Evolutionary conservation across 2,329 filamentous ascomycete genomes (phyloP).

Genomic region (Huntiella omanensis): DNA sequence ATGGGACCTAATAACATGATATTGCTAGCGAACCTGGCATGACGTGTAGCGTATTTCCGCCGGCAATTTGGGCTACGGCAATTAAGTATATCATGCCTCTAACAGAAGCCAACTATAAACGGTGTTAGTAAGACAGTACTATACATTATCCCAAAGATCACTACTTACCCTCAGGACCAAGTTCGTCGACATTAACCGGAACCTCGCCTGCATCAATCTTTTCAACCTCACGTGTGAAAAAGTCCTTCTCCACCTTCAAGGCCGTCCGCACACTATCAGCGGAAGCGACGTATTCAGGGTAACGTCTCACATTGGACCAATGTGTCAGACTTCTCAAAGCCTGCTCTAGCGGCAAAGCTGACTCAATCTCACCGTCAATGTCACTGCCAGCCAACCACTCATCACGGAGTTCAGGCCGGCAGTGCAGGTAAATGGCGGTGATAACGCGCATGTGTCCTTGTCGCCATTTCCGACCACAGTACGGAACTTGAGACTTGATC

Average conservation of each 20-base stretch:
- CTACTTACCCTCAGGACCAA: conserved; percentile 1
- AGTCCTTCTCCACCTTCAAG: conserved; percentile 38
- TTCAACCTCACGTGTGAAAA: conserved; percentile 61
- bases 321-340: conserved; percentile 75
- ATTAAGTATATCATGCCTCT: neutral
- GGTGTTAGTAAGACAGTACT: neutral
- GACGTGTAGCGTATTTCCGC: too few relatives aligned
- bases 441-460: conserved; percentile 98
- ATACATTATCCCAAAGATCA: neutral
- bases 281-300: conserved; percentile 56
- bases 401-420: conserved; percentile 76
- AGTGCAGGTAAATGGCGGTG: conserved; percentile 88
- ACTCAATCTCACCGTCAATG: conserved; percentile 84
- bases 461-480: conserved; percentile 94
- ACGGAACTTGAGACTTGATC: conserved; percentile 96
- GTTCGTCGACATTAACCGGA: conserved; percentile 2
- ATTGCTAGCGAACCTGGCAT: too few relatives aligned
- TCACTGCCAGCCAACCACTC: conserved; percentile 88
- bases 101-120: conserved; percentile 1
- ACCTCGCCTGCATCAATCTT: conserved; percentile 35
- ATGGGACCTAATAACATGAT: too few relatives aligned
- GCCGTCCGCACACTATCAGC: conserved; percentile 19
- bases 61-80: too few relatives aligned
- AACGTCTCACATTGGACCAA: conserved; percentile 77
- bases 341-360: conserved; percentile 80